Evolutionary conservation across 2,329 filamentous ascomycete genomes (phyloP).

Genomic region (Gaeumannomyces sp.): DNA sequence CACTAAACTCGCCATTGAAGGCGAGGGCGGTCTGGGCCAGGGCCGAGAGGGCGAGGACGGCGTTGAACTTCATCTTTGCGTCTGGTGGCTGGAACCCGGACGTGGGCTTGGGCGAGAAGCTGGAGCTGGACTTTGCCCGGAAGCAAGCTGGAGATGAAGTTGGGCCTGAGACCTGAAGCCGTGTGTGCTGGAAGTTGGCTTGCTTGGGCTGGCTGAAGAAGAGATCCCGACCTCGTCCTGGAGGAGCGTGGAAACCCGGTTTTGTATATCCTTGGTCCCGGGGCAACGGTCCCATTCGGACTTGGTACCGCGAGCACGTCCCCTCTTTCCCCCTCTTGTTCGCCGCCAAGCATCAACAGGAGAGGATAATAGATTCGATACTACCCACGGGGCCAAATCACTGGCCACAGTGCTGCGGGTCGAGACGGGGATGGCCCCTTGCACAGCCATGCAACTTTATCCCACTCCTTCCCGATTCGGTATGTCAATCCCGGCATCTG

Average conservation of each 20-base stretch:
- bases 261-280: neutral
- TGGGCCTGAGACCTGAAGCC: neutral
- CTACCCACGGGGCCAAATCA: neutral
- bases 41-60: constrained; percentile 3
- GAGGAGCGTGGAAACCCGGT: neutral
- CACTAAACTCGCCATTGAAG: constrained; percentile 35
- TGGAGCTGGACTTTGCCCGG: neutral
- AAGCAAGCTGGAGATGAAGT: neutral
- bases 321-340: neutral
- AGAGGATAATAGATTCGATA: neutral
- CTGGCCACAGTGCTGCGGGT: neutral
- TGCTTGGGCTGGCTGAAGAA: neutral
- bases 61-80: constrained; percentile 8
- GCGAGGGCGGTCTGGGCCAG: constrained; percentile 7
- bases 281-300: neutral
- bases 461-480: neutral
- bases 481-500: neutral
- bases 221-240: too few species aligned
- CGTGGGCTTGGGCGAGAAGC: neutral
- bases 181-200: neutral
- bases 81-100: neutral
- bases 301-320: neutral
- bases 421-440: neutral
- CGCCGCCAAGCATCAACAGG: too few species aligned
- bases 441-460: neutral